Evolutionary conservation across 1,139 yeast genomes (phyloP).

Genomic region (Taphrina flavorubra): DNA sequence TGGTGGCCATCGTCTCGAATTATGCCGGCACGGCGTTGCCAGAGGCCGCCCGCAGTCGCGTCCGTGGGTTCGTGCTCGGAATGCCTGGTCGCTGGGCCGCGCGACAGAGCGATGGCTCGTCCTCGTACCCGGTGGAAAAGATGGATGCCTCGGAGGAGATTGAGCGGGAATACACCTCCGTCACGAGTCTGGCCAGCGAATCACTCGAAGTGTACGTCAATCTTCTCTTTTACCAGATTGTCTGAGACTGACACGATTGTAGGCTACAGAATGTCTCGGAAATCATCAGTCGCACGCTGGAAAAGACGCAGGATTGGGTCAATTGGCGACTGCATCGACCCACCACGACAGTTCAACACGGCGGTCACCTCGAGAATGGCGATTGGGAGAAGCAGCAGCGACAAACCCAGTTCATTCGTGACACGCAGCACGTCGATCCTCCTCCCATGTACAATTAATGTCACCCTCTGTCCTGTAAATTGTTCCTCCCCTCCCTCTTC

Average conservation of each 20-base stretch:
- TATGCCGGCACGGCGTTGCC: constrained; percentile 76
- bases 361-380: constrained; percentile 2
- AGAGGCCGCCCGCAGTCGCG: constrained; percentile 84
- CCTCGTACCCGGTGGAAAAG: constrained; percentile 9
- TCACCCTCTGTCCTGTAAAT: too few species aligned
- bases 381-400: constrained; percentile 5
- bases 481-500: not conserved
- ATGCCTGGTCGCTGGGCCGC: constrained; percentile 72
- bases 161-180: constrained; percentile 18
- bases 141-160: constrained; percentile 11
- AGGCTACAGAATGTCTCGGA: constrained; percentile 36
- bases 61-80: constrained; percentile 75
- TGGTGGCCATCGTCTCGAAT: constrained; percentile 81
- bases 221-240: not conserved
- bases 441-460: constrained; percentile 11
- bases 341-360: not conserved
- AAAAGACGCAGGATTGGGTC: constrained; percentile 31
- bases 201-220: constrained; percentile 27
- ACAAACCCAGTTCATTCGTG: not conserved
- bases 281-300: constrained; percentile 28
- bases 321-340: constrained; percentile 18
- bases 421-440: not conserved
- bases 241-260: not conserved
- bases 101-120: constrained; percentile 12
- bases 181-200: constrained; percentile 23